Evolutionary conservation across 257 asterid species (phyloP).

Genomic region (Gardenia jasminoides): DNA sequence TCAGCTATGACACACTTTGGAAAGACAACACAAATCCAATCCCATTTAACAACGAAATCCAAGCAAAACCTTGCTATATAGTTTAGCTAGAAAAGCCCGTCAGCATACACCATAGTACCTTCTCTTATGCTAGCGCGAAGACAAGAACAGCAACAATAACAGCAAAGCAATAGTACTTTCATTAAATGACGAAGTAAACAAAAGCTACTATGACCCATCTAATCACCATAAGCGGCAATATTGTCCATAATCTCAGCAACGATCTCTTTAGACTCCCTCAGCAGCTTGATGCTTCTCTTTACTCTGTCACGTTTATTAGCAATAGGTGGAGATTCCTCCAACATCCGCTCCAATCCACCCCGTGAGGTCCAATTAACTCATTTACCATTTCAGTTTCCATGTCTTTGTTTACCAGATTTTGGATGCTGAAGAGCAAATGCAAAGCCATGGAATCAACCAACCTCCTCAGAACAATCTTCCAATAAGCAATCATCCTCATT

Average conservation of each 20-base stretch:
- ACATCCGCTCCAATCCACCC: constrained; percentile 26
- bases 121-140: no score
- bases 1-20: constrained; percentile 20
- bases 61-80: not conserved
- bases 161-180: no score
- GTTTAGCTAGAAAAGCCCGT: no score
- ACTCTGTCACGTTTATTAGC: constrained; percentile 22
- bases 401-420: constrained; percentile 26
- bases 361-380: constrained; percentile 20
- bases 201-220: not conserved
- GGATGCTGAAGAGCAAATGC: constrained; percentile 23
- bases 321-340: constrained; percentile 28
- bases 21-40: not conserved
- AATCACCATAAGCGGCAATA: not conserved
- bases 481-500: constrained; percentile 32
- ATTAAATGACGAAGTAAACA: no score
- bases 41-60: not conserved
- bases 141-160: no score
- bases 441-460: constrained; percentile 36
- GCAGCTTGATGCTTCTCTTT: constrained; percentile 18
- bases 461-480: constrained; percentile 34
- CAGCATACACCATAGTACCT: no score
- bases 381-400: constrained; percentile 28
- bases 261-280: constrained; percentile 25
- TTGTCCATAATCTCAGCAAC: constrained; percentile 8